Evolutionary conservation across 1,284 basidiomycete genomes (phyloP).

Genomic region (Ceratobasidium sp.): DNA sequence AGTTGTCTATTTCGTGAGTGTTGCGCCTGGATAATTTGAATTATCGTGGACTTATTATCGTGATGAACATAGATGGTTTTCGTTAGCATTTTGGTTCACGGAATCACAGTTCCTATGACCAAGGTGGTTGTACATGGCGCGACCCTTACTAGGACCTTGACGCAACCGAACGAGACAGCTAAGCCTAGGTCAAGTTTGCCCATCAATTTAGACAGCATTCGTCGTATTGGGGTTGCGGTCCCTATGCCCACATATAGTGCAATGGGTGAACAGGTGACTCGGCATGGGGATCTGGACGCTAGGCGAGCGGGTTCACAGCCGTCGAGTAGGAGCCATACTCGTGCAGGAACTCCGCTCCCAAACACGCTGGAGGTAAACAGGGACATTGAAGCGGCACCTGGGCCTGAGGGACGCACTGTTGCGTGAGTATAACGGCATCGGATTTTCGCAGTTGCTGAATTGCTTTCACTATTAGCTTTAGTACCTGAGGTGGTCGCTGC

Average conservation of each 20-base stretch:
- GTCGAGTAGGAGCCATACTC: background rate
- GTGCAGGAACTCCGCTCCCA: background rate
- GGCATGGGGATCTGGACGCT: background rate
- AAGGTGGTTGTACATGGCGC: constrained; percentile 14
- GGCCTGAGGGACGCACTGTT: constrained; percentile 3
- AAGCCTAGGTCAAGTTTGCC: background rate
- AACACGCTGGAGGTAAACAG: background rate
- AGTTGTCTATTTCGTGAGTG: constrained; percentile 27
- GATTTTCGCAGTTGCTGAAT: too few species aligned
- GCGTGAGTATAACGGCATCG: background rate
- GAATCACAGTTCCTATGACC: constrained; percentile 13
- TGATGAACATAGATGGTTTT: constrained; percentile 16
- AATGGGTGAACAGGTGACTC: background rate
- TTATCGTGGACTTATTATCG: background rate
- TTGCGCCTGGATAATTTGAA: background rate
- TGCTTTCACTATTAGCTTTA: background rate
- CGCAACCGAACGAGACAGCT: background rate
- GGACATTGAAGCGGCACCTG: background rate
- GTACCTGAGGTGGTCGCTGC: background rate
- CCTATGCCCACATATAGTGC: constrained; percentile 9
- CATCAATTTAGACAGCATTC: constrained; percentile 4
- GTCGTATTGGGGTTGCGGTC: constrained; percentile 8
- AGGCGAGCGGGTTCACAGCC: background rate
- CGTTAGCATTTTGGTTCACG: constrained; percentile 28
- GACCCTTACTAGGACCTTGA: constrained; percentile 15